Conservation (phyloP, 305 asterid genomes). For the Fraxinus floribunda region DNA sequence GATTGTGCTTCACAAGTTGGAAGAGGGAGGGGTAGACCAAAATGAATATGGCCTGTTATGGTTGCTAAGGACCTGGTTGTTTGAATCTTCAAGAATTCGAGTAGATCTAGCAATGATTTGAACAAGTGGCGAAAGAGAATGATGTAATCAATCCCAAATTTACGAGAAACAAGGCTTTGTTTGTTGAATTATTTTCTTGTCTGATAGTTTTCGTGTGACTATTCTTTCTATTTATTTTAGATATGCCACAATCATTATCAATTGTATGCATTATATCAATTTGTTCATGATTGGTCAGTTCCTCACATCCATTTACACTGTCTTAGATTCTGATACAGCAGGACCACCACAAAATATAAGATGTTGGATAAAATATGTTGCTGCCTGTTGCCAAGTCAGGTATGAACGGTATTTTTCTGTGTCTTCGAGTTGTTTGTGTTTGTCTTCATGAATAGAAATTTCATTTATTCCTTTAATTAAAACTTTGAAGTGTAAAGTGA, state of each 20-base stretch:
- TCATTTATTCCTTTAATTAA: constrained; percentile 1
- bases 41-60: background rate
- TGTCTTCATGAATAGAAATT: background rate
- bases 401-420: constrained; percentile 19
- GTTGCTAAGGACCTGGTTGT: background rate
- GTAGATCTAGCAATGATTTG: background rate
- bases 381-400: constrained; percentile 68
- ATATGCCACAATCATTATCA: background rate
- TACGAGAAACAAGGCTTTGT: background rate
- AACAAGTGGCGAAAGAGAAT: background rate
- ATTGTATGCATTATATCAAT: constrained; percentile 4
- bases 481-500: constrained; percentile 6
- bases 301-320: constrained; percentile 25
- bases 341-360: constrained; percentile 87
- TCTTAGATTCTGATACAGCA: constrained; percentile 49
- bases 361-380: constrained; percentile 59
- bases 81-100: background rate
- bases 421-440: constrained; percentile 8
- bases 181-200: background rate
- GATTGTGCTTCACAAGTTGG: background rate
- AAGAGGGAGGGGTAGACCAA: background rate
- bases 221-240: background rate
- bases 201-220: background rate
- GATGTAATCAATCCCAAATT: background rate
- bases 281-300: constrained; percentile 16